Evolutionary conservation across 176 grass and related monocot genomes (phyloP), one percentile per base, ranked within the genome.

Genomic region (Oryza glaberrima): DNA sequence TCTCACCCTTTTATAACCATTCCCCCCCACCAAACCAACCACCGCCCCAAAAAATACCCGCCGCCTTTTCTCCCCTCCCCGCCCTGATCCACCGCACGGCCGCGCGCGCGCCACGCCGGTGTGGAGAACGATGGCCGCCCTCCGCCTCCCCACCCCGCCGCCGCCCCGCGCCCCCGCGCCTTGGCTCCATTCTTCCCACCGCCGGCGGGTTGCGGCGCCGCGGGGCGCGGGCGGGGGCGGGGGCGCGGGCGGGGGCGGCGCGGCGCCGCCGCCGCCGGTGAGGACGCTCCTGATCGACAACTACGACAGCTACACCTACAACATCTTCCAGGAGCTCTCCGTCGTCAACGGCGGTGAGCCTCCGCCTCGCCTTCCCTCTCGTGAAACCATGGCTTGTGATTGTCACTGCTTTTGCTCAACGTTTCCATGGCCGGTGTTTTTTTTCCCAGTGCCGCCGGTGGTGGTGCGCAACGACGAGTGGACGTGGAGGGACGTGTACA

Each of bases 291-390:
- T 95, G 66, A 95, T 95, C 46, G 93, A 98, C 80, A 98, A 95
- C 88, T 94, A 98, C 75, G 96, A 98, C 85, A 98, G 93, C 84
- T 95, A 98, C 79, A 95, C 96, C 67, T 98, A 98, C 77, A 98
- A 98, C 85, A 90, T 98, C 81, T 95, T 92, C 82, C 96, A 95
- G 76, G 96, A 98, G 81, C 88, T 98, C 34, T 94, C 89, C 4
- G 86, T 98, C 35, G 89, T 98, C 85, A 98, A 98, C 89, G 87
- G 93, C 76, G 89, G 96, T 98, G 86, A 83, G 87, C 81, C 58
- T 6, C 35, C 81, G 87, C 81, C 58, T 6, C 35, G 20, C 56
- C 19, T 41, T 41, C 35, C 34, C 12, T 20, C 36, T 38, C 36
- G 36, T 38, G 0, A 38, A 7, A 1, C 36, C 36, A 38, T 0